Conservation (phyloP, 116 monocot genomes). For the Cymodocea nodosa region DNA sequence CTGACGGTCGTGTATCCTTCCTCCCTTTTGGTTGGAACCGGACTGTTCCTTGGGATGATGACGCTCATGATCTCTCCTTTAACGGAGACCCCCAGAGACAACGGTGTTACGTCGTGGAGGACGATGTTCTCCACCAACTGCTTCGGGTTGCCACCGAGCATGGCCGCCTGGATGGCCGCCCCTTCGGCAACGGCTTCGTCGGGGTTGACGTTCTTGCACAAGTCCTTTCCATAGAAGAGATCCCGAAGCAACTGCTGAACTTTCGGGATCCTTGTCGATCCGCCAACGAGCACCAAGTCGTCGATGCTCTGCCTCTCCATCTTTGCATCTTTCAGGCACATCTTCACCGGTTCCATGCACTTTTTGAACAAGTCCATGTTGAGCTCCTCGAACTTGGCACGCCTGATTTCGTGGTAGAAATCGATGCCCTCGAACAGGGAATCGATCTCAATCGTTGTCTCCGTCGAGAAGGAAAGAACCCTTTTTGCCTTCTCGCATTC, state of each 20-base stretch:
- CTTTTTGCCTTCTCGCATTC: slow-evolving; percentile 11
- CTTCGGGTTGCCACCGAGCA: background rate
- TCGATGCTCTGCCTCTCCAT: slow-evolving; percentile 26
- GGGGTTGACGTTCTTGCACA: slow-evolving; percentile 4
- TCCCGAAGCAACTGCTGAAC: slow-evolving; percentile 2
- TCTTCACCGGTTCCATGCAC: slow-evolving; percentile 26
- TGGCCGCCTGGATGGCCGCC: slow-evolving; percentile 5
- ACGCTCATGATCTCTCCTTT: slow-evolving; percentile 10
- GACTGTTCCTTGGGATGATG: slow-evolving; percentile 2
- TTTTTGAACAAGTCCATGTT: slow-evolving; percentile 27
- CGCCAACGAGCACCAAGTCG: slow-evolving; percentile 5
- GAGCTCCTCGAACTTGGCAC: slow-evolving; percentile 29
- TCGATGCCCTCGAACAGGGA: slow-evolving; percentile 23
- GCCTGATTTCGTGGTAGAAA: slow-evolving; percentile 19
- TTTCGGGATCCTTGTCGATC: slow-evolving; percentile 3
- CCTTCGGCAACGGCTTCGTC: slow-evolving; percentile 9
- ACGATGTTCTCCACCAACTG: background rate
- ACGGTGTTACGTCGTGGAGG: slow-evolving; percentile 3
- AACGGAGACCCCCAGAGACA: background rate
- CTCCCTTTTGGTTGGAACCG: slow-evolving; percentile 1
- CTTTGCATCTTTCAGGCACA: slow-evolving; percentile 50
- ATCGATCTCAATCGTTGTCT: slow-evolving; percentile 19
- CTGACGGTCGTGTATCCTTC: background rate
- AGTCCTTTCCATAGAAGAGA: slow-evolving; percentile 5
- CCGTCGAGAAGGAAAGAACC: background rate